Evolutionary conservation across 345 rosid genomes (phyloP).

Genomic region (Turnera subulata): DNA sequence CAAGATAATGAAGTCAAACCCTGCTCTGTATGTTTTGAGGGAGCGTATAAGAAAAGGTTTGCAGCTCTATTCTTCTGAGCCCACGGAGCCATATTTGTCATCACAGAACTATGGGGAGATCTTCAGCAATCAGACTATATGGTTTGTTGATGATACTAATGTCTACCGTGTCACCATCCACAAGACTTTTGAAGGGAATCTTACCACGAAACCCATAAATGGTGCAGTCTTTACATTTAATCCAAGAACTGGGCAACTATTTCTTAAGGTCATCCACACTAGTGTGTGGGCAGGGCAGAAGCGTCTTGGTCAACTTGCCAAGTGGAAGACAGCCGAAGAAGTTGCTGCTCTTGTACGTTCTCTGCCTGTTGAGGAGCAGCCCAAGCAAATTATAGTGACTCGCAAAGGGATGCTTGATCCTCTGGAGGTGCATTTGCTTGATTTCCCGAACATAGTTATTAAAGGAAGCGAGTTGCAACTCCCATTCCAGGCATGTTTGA

Average conservation of each 20-base stretch:
- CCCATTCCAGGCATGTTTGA: slow-evolving; percentile 91
- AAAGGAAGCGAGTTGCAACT: slow-evolving; percentile 94
- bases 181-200: too few relatives aligned
- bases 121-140: slow-evolving; percentile 88
- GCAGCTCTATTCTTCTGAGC: slow-evolving; percentile 93
- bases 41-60: slow-evolving; percentile 89
- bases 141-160: slow-evolving; percentile 95
- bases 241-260: slow-evolving; percentile 90
- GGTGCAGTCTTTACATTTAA: slow-evolving; percentile 88
- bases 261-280: slow-evolving; percentile 42
- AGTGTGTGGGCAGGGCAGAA: slow-evolving; percentile 74
- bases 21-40: slow-evolving; percentile 92
- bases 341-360: slow-evolving; percentile 97
- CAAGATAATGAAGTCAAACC: slow-evolving; percentile 99
- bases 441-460: slow-evolving; percentile 82
- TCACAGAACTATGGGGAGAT: slow-evolving; percentile 95
- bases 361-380: slow-evolving; percentile 91
- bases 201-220: slow-evolving; percentile 46
- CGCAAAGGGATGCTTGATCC: slow-evolving; percentile 95
- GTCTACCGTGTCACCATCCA: too few relatives aligned
- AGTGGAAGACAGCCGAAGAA: slow-evolving; percentile 78
- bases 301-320: slow-evolving; percentile 31
- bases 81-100: slow-evolving; percentile 63
- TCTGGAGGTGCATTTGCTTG: slow-evolving; percentile 54
- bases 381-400: slow-evolving; percentile 85